Conservation (phyloP, 169 alveolate species). For the Eimeria zaria region DNA sequence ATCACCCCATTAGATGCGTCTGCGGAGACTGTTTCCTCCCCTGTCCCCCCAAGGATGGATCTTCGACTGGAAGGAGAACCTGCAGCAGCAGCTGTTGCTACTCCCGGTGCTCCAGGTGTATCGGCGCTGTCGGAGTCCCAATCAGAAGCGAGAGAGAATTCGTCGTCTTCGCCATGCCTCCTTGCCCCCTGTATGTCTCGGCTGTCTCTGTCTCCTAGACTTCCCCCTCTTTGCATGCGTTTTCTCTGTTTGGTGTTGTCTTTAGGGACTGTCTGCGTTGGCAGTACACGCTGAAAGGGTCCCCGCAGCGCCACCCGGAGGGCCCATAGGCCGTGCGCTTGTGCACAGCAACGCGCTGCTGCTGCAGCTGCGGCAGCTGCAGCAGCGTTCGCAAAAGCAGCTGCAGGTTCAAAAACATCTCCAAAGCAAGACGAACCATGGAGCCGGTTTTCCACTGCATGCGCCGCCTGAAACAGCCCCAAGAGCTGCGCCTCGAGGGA, state of each 20-base stretch:
- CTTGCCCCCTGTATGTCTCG: not conserved
- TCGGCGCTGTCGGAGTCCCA: slow-evolving; percentile 18
- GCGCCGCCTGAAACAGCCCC: slow-evolving; percentile 19
- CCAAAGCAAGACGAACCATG: not conserved
- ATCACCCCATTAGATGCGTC: not conserved
- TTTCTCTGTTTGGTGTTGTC: not conserved
- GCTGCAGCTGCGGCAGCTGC: not conserved
- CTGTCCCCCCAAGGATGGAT: not conserved
- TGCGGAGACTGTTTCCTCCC: not conserved
- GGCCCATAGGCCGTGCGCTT: slow-evolving; percentile 60
- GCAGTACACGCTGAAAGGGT: slow-evolving; percentile 26
- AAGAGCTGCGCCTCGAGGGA: slow-evolving; percentile 32
- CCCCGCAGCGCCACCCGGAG: slow-evolving; percentile 64
- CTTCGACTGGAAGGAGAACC: not conserved
- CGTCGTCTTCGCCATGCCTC: slow-evolving; percentile 25
- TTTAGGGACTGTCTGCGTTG: not conserved
- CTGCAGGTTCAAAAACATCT: not conserved
- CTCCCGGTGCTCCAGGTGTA: not conserved
- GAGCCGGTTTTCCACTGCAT: not conserved
- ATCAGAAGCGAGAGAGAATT: slow-evolving; percentile 31
- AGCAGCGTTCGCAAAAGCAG: not conserved
- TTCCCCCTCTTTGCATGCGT: not conserved
- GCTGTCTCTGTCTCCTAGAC: not conserved
- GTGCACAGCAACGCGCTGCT: slow-evolving; percentile 62
- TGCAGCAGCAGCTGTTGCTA: slow-evolving; percentile 19